Evolutionary conservation across 352 stramenopile species (phyloP).

Genomic region (Globisporangium orthogonon): DNA sequence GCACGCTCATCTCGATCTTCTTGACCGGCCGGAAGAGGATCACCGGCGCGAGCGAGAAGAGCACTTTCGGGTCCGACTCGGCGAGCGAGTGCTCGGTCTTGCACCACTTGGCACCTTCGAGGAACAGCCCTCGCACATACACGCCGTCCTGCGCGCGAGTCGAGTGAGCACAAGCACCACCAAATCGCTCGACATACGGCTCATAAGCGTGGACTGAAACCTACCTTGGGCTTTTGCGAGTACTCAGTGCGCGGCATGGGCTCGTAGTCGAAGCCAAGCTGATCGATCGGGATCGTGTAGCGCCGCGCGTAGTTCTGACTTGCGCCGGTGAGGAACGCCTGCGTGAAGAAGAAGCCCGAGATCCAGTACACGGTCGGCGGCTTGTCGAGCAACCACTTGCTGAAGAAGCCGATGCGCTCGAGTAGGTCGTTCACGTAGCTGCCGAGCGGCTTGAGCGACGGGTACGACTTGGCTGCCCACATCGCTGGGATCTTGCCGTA

Average conservation of each 20-base stretch:
- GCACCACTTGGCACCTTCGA: constrained; percentile 88
- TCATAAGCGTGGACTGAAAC: neutral
- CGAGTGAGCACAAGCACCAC: neutral
- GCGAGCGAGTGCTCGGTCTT: constrained; percentile 56
- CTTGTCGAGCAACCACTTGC: constrained; percentile 86
- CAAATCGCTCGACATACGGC: neutral
- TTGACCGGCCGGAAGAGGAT: constrained; percentile 81
- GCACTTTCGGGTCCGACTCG: constrained; percentile 85
- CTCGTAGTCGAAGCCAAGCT: constrained; percentile 77
- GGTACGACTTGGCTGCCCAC: constrained; percentile 90
- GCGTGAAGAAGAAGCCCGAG: constrained; percentile 94
- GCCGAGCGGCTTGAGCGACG: constrained; percentile 89
- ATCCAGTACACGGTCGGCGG: constrained; percentile 91
- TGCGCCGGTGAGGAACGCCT: constrained; percentile 93
- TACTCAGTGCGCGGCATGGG: constrained; percentile 76
- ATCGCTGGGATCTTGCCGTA: constrained; percentile 89
- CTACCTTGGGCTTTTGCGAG: constrained; percentile 57
- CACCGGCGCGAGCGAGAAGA: constrained; percentile 81
- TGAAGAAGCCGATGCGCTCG: constrained; percentile 88
- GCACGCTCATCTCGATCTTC: constrained; percentile 66
- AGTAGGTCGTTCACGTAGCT: constrained; percentile 90
- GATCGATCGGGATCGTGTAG: constrained; percentile 90
- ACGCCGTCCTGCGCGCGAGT: constrained; percentile 62
- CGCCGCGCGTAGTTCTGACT: constrained; percentile 93
- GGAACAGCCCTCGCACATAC: constrained; percentile 83